Evolutionary conservation across 176 grass and related monocot species (phyloP).

Genomic region (Oryza officinalis): DNA sequence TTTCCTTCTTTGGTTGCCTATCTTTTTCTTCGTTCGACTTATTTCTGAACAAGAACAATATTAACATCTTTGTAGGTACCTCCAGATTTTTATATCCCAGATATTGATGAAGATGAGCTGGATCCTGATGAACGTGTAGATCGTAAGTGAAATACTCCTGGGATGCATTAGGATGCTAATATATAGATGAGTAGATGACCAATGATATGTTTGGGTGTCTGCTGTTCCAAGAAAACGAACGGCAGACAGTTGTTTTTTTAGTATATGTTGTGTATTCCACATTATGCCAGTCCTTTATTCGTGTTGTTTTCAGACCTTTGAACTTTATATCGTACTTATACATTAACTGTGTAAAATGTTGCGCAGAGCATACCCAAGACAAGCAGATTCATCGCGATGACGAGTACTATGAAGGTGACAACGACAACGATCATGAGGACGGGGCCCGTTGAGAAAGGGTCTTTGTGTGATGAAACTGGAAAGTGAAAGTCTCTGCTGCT

Average conservation of each 20-base stretch:
- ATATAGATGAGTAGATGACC: neutral
- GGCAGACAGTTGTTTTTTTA: neutral
- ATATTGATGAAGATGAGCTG: conserved; percentile 91
- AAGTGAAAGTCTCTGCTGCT: neutral
- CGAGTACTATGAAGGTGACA: conserved; percentile 90
- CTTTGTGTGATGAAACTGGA: neutral
- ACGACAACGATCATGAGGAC: conserved; percentile 86
- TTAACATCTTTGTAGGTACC: conserved; percentile 75
- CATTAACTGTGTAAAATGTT: conserved; percentile 21
- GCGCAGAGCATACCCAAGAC: conserved; percentile 79
- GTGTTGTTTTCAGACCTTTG: neutral
- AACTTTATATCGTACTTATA: neutral
- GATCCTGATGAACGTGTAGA: conserved; percentile 88
- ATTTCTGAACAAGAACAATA: neutral
- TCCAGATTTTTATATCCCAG: conserved; percentile 94
- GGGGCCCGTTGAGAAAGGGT: conserved; percentile 37
- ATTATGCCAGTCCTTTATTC: neutral
- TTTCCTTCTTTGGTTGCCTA: neutral
- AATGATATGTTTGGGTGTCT: neutral
- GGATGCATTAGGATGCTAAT: neutral
- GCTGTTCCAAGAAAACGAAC: neutral
- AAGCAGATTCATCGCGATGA: conserved; percentile 87
- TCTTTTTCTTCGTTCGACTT: conserved; percentile 11
- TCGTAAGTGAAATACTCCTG: conserved; percentile 66
- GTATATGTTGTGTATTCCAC: neutral